Percentiles rank a stretch among this genome's conserved stretches.
Evolutionary conservation across 1,284 basidiomycete genomes (phyloP).

Genomic region (Athelia psychrophila): DNA sequence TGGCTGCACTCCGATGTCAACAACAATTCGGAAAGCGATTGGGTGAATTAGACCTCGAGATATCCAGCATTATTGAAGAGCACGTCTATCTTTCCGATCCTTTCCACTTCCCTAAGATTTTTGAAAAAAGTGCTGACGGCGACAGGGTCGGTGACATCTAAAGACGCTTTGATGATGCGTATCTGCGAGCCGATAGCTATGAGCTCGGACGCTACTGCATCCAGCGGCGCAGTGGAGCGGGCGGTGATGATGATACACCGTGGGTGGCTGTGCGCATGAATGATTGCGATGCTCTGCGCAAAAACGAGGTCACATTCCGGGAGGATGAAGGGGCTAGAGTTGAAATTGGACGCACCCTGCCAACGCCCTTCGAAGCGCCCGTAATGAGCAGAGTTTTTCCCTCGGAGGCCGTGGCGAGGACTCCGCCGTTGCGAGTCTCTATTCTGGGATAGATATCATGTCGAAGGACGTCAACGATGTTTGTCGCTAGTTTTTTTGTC

Average conservation of each 20-base stretch:
- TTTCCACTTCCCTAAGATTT: not conserved
- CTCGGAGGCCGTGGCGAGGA: not conserved
- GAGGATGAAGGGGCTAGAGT: not conserved
- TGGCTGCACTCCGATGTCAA: not conserved
- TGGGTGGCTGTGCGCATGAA: not conserved
- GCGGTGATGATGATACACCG: not conserved
- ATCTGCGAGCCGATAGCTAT: not conserved
- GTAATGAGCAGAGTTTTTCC: not conserved
- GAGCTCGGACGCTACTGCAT: not conserved
- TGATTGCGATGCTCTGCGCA: not conserved
- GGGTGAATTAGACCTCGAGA: not conserved
- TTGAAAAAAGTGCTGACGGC: not conserved
- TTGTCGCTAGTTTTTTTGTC: no score
- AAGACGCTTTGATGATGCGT: not conserved
- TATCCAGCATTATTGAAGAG: not conserved
- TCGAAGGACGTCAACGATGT: not conserved
- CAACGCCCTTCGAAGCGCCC: not conserved
- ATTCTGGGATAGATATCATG: not conserved
- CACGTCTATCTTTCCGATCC: not conserved
- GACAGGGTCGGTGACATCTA: not conserved
- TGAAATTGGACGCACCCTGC: not conserved
- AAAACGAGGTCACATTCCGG: no score
- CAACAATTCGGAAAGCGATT: not conserved
- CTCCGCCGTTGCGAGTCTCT: not conserved
- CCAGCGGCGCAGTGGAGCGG: not conserved